Conservation (phyloP, 108 stramenopile genomes). For the Stephanodiscus triporus region DNA sequence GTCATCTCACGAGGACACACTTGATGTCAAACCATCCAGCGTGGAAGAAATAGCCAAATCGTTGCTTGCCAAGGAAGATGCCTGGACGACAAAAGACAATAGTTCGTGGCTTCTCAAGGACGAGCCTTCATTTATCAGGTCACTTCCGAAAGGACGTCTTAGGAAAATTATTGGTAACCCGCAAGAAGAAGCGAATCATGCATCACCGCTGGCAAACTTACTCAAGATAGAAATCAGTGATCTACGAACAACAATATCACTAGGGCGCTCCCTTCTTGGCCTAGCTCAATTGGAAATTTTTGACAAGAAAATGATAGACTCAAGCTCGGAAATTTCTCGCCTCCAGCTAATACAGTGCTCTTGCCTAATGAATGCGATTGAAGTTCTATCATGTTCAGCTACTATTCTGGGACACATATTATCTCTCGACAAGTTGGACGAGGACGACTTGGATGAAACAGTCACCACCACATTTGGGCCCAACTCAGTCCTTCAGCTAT, state of each 20-base stretch:
- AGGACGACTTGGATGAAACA: constrained; percentile 43
- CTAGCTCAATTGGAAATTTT: constrained; percentile 12
- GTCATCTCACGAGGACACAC: neutral
- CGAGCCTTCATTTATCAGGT: neutral
- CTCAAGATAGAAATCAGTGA: constrained; percentile 25
- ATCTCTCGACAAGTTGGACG: constrained; percentile 34
- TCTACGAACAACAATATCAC: constrained; percentile 9
- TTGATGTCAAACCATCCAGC: constrained; percentile 10
- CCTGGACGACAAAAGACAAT: constrained; percentile 25
- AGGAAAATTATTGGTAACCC: constrained; percentile 4
- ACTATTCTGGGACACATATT: constrained; percentile 26
- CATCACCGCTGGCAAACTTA: constrained; percentile 13
- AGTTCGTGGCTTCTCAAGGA: constrained; percentile 6
- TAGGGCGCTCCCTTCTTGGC: constrained; percentile 14
- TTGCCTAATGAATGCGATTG: constrained; percentile 35
- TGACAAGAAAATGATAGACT: constrained; percentile 4
- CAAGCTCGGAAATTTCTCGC: constrained; percentile 12
- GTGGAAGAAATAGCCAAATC: constrained; percentile 20
- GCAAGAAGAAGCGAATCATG: neutral
- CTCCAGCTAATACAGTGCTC: constrained; percentile 23
- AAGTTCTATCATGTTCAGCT: constrained; percentile 31
- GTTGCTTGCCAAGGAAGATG: constrained; percentile 21
- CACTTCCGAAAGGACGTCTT: constrained; percentile 12
- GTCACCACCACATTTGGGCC: constrained; percentile 19
- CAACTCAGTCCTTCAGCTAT: constrained; percentile 15